Conservation (phyloP, 495 filamentous ascomycete genomes). For the Trichoderma erinaceum region DNA sequence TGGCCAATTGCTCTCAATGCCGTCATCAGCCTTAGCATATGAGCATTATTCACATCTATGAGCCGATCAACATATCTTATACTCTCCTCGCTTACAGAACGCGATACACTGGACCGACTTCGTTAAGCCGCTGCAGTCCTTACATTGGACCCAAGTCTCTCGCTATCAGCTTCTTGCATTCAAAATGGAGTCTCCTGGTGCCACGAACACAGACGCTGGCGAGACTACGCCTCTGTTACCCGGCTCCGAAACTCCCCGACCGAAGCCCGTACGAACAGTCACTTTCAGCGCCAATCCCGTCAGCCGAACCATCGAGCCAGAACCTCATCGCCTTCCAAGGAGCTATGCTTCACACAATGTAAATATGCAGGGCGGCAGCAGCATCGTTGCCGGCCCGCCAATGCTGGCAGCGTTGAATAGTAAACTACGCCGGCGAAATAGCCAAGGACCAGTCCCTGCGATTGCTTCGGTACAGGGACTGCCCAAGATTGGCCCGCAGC, state of each 20-base stretch:
- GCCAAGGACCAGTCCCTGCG: constrained; percentile 57
- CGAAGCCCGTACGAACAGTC: constrained; percentile 37
- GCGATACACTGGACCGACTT: neutral
- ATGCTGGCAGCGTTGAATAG: constrained; percentile 79
- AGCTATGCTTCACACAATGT: constrained; percentile 11
- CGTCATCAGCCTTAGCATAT: neutral
- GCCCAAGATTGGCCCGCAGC: constrained; percentile 86
- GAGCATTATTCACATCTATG: neutral
- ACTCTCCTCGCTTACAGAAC: neutral
- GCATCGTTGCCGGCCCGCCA: constrained; percentile 44
- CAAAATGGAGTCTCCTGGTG: neutral
- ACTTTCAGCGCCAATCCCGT: constrained; percentile 47
- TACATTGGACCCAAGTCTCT: neutral
- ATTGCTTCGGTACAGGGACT: constrained; percentile 37
- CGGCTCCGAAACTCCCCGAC: constrained; percentile 27
- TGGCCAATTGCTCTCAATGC: constrained; percentile 1
- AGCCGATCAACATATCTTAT: neutral
- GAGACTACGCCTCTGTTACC: constrained; percentile 36
- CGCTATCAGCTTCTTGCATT: neutral
- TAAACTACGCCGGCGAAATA: constrained; percentile 80
- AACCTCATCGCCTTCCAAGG: constrained; percentile 18
- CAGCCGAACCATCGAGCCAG: constrained; percentile 44
- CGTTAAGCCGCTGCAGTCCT: neutral
- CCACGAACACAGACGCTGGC: neutral
- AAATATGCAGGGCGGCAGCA: constrained; percentile 20